Percentiles rank a stretch among this genome's conserved stretches.
Evolutionary conservation across 139 green algal genomes (phyloP).

Genomic region (Nannochloris sp.): DNA sequence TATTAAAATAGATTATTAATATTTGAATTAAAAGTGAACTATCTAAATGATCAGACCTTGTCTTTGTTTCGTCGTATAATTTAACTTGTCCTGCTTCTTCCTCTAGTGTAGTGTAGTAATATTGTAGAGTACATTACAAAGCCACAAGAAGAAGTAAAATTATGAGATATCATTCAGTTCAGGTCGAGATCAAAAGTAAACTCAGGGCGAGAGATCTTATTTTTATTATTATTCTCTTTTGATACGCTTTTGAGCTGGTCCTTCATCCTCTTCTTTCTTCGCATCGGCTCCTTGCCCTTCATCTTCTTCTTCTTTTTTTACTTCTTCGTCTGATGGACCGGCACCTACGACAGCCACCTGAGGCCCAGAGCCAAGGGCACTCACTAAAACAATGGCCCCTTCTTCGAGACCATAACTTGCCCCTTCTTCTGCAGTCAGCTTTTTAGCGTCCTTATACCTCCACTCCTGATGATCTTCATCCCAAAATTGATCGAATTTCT

Average conservation of each 20-base stretch:
- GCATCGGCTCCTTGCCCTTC: background rate
- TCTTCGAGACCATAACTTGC: slow-evolving; percentile 30
- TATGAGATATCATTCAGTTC: too few species aligned
- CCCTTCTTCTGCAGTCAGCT: slow-evolving; percentile 6
- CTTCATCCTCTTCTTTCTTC: background rate
- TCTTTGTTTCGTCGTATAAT: too few species aligned
- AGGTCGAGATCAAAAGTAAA: too few species aligned
- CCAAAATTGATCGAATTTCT: slow-evolving; percentile 64
- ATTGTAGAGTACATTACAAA: too few species aligned
- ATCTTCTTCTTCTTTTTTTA: background rate
- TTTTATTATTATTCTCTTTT: background rate
- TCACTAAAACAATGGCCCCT: slow-evolving; percentile 34
- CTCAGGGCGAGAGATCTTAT: too few species aligned
- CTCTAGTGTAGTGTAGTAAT: too few species aligned
- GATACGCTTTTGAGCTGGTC: background rate
- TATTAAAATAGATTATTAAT: too few species aligned
- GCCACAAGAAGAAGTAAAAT: too few species aligned
- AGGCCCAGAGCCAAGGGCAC: slow-evolving; percentile 8
- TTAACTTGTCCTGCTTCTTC: too few species aligned
- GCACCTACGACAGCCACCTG: too few species aligned
- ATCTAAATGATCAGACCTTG: too few species aligned
- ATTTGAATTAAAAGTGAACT: too few species aligned
- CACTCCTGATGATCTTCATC: slow-evolving; percentile 54
- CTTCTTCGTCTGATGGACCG: background rate
- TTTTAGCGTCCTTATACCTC: slow-evolving; percentile 41